Base-by-base conservation (phyloP, 257 asterid genomes). In the Marsdenia floribunda region DNA sequence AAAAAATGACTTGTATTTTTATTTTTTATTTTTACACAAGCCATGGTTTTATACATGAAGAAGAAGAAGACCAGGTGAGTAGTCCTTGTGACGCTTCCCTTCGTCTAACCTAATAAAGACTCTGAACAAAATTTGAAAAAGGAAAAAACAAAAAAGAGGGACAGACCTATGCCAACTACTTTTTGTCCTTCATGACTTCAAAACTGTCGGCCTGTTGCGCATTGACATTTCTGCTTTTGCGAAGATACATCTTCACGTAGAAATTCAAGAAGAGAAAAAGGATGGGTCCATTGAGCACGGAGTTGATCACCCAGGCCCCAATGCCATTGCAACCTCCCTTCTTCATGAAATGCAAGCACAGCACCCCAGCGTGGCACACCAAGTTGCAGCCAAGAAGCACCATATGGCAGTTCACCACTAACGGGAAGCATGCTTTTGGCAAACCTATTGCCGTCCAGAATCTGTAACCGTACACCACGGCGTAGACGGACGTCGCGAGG, bases 281-380 rank as follows among this genome's bases (percentile, higher is more conserved):
- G 65, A 92, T 85, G 0, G 93, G 90, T 1, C 84, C 92, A 35
- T 94, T 94, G 1, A 94, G 87, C 15, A 94, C 84, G 4, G 98
- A 90, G 73, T 93, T 93, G 83, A 91, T 89, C 10, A 79, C 47
- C 97, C 98, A 93, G 2, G 98, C 97, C 0, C 93, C 96, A 26
- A 93, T 91, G 12, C 98, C 98, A 47, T 90, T 88, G 75, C 98
- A 93, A 0, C 96, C 97, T 3, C 98, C 97, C 72, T 92, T 93
- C 75, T 92, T 93, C 54, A 90, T 68, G 21, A 88, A 50, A 72
- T 93, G 97, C 60, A 93, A 74, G 60, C 79, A 74, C 0, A 93
- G 80, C 22, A 93, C 98, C 3, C 90, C 97, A 24, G 88, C 69
- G 59, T 93, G 97, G 86, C 97, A 91, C 15, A 85, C 15, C 73